phyloP scores from a whole-genome alignment of 2,329 filamentous ascomycete genomes.

The Ceratocystis cacaofunesta region DNA sequence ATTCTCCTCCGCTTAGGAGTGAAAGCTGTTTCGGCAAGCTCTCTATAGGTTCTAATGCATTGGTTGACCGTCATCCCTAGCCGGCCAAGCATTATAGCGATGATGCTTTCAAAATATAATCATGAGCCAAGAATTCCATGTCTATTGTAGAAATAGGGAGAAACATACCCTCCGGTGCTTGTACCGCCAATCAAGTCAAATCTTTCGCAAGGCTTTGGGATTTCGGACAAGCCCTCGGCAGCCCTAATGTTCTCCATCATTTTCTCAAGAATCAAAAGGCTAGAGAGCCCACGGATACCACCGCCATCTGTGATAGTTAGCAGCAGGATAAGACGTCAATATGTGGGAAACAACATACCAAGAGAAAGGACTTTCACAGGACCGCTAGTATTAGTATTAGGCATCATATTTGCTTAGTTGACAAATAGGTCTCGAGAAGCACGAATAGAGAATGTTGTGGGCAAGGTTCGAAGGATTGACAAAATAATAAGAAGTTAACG shows the following conservation, averaged over 20 bases:
- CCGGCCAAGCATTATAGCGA: not conserved
- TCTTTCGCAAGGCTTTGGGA: slow-evolving; percentile 21
- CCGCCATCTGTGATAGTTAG: slow-evolving; percentile 18
- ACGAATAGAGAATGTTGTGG: too few relatives aligned
- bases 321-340: too few relatives aligned
- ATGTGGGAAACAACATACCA: too few relatives aligned
- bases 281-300: slow-evolving; percentile 22
- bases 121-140: too few relatives aligned
- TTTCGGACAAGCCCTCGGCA: slow-evolving; percentile 15
- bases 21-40: not conserved
- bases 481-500: too few relatives aligned
- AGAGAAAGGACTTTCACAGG: too few relatives aligned
- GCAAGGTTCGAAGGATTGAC: too few relatives aligned
- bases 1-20: not conserved
- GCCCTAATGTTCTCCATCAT: slow-evolving; percentile 20
- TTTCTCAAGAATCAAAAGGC: slow-evolving; percentile 21
- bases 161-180: slow-evolving; percentile 22
- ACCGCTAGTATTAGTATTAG: too few relatives aligned
- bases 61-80: not conserved
- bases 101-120: not conserved
- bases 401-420: too few relatives aligned
- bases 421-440: too few relatives aligned
- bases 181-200: slow-evolving; percentile 24
- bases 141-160: not conserved
- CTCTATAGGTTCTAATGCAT: not conserved